phyloP scores from a whole-genome alignment of 768 basidiomycete species.

The Lactifluus subvellereus region DNA sequence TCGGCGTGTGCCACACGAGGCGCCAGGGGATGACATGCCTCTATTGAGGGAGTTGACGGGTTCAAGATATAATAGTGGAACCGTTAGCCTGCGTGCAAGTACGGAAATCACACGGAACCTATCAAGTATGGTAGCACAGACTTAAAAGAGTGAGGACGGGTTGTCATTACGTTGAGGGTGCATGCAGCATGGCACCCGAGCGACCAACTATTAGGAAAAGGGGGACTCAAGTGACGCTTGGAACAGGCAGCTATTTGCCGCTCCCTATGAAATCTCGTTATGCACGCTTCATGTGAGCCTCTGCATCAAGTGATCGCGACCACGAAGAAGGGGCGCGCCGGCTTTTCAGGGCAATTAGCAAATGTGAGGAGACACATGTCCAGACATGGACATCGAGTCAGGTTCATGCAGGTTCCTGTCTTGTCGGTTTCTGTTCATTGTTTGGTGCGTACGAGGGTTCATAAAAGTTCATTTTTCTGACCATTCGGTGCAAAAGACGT shows the following conservation, averaged over 20 bases:
- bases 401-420: neutral
- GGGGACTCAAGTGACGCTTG: conserved; percentile 10
- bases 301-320: conserved; percentile 21
- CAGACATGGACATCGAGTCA: neutral
- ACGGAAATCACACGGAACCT: conserved; percentile 16
- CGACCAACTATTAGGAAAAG: conserved; percentile 9
- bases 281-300: conserved; percentile 13
- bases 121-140: neutral
- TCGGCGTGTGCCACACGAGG: conserved; percentile 25
- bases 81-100: conserved; percentile 1
- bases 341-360: conserved; percentile 17
- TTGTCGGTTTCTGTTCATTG: neutral
- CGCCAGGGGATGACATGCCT: conserved; percentile 12
- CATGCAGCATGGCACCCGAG: conserved; percentile 14
- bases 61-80: conserved; percentile 16
- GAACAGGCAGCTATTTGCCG: conserved; percentile 16
- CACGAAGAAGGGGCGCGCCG: conserved; percentile 20
- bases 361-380: conserved; percentile 7
- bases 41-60: conserved; percentile 10
- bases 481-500: neutral
- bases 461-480: conserved; percentile 3
- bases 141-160: conserved; percentile 10
- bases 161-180: conserved; percentile 10
- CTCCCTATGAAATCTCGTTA: conserved; percentile 10
- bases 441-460: conserved; percentile 6